Evolutionary conservation across 2,329 filamentous ascomycete species (phyloP).

Genomic region (Penicillium sp.): DNA sequence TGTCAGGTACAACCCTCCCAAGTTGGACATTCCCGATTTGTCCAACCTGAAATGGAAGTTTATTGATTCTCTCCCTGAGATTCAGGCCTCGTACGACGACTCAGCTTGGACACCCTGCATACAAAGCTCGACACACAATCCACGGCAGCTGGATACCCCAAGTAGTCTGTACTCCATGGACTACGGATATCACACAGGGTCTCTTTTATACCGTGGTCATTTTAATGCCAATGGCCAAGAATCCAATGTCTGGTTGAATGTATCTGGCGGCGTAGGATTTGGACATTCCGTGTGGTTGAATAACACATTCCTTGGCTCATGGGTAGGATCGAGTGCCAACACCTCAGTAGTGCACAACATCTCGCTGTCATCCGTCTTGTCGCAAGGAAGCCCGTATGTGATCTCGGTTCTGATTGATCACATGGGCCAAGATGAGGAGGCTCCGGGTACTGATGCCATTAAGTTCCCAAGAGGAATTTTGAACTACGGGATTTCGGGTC

Average conservation of each 20-base stretch:
- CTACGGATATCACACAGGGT: constrained; percentile 32
- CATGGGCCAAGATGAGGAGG: constrained; percentile 35
- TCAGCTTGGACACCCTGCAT: constrained; percentile 11
- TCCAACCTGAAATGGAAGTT: constrained; percentile 16
- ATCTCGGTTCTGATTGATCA: constrained; percentile 26
- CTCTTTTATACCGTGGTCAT: constrained; percentile 29
- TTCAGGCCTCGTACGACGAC: constrained; percentile 13
- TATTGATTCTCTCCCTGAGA: constrained; percentile 16
- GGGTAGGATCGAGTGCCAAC: constrained; percentile 17
- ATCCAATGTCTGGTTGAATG: constrained; percentile 18
- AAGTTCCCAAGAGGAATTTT: constrained; percentile 56
- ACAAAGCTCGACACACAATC: constrained; percentile 8
- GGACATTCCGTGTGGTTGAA: constrained; percentile 30
- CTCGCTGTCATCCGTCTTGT: not conserved
- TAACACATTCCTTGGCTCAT: constrained; percentile 26
- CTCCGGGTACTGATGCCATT: constrained; percentile 19
- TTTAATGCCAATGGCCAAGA: constrained; percentile 29
- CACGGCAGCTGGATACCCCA: constrained; percentile 19
- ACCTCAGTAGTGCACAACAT: constrained; percentile 13
- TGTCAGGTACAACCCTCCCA: constrained; percentile 6
- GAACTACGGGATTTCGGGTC: constrained; percentile 39
- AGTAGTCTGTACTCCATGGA: constrained; percentile 29
- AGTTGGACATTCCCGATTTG: constrained; percentile 10
- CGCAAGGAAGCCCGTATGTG: constrained; percentile 9
- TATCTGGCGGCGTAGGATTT: constrained; percentile 28